Evolutionary conservation across 2,329 filamentous ascomycete genomes (phyloP), one percentile per base, ranked within the genome.

Genomic region (Aureobasidium sp.): DNA sequence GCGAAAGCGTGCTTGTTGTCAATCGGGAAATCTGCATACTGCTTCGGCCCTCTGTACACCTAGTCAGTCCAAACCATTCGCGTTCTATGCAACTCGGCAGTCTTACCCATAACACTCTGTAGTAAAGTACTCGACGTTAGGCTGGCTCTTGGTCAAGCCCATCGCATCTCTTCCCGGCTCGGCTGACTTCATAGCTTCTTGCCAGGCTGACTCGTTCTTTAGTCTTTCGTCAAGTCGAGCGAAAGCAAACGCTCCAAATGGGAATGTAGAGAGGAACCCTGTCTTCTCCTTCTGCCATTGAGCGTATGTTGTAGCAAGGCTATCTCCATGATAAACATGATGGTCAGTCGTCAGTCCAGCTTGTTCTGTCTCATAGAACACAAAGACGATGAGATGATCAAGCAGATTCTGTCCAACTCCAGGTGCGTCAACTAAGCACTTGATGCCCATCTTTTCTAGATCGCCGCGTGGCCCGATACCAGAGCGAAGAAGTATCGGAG

Each of bases 171-270:
- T 81, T 4, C 81, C 82, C 29, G 76, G 70, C 39, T 73, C 59
- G 27, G 76, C 70, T 34, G 73, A 58, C 6, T 79, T 75, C 0
- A 77, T 72, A 0, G 83, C 80, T 5, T 76, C 72, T 2, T 76
- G 76, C 85, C 85, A 87, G 7, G 84, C 67, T 3, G 78, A 74
- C 0, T 80, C 80, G 66, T 84, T 75, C 50, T 77, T 73, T 0
- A 87, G 77, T 7, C 84, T 81, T 9, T 84, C 79, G 63, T 86
- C 83, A 0, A 87, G 75, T n/a, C 85, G 79, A 6, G 84, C 81
- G 66, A 79, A 88, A 12, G 80, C 84, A 62, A 87, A 86, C 12
- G 78, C 77, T 44, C 85, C 85, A 58, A 87, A 87, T 10, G 84
- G 84, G 67, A 87, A 86, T 0, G 78, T 80, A 1, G 84, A 82